Percentiles rank a stretch among this genome's conserved stretches.
phyloP scores from a whole-genome alignment of 2,329 filamentous ascomycete species.

The Cryphonectria carpinicola region DNA sequence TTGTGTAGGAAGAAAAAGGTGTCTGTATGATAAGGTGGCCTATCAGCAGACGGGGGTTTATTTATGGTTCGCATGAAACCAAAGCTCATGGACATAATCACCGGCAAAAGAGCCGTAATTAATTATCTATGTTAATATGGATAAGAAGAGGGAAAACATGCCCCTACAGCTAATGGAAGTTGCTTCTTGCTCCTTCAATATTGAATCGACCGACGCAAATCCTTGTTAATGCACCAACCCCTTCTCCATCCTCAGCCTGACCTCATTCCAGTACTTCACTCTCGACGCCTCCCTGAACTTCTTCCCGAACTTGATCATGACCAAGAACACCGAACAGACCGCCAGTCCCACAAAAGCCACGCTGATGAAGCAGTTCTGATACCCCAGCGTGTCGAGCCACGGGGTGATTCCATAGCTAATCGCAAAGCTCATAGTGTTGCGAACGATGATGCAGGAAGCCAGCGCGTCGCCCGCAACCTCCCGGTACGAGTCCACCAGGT shows the following conservation, averaged over 20 bases:
- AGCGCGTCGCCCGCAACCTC: conserved; percentile 53
- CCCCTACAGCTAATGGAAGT: neutral
- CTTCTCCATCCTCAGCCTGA: conserved; percentile 36
- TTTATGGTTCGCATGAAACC: too few species aligned
- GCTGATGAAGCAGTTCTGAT: conserved; percentile 31
- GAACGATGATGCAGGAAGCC: conserved; percentile 50
- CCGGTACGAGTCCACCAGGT: conserved; percentile 53
- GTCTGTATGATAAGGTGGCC: too few species aligned
- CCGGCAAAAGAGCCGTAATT: too few species aligned
- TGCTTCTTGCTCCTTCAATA: neutral
- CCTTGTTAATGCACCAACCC: conserved; percentile 35
- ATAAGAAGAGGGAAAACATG: neutral
- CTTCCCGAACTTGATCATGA: conserved; percentile 40
- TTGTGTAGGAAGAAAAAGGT: too few species aligned
- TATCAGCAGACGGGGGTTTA: too few species aligned
- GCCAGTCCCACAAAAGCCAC: conserved; percentile 38
- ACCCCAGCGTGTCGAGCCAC: conserved; percentile 27
- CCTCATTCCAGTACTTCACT: conserved; percentile 37
- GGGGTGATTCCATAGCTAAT: conserved; percentile 30
- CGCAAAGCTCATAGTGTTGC: conserved; percentile 30
- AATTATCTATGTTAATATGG: neutral
- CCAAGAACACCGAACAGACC: conserved; percentile 37
- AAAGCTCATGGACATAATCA: too few species aligned
- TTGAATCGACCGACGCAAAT: neutral
- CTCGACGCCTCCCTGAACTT: conserved; percentile 35